Evolutionary conservation across 371 early-diverging fungal species (phyloP).

Genomic region (Ecytonucleospora hepatopenaei): DNA sequence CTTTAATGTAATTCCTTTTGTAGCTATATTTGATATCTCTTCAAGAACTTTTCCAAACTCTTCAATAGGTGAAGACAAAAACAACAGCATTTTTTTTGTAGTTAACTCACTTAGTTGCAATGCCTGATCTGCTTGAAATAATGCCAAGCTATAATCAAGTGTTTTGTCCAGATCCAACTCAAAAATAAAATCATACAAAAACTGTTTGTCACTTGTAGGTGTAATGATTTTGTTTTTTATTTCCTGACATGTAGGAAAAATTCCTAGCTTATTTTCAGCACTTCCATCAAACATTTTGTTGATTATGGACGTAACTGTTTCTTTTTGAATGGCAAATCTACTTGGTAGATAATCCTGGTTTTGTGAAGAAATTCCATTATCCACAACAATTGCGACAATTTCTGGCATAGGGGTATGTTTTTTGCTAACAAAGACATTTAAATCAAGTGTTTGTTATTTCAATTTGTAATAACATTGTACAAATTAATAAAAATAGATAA

Average conservation of each 20-base stretch:
- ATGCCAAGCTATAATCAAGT: slow-evolving; percentile 9
- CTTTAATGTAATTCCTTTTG: slow-evolving; percentile 84
- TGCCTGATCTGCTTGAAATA: slow-evolving; percentile 18
- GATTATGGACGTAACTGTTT: slow-evolving; percentile 78
- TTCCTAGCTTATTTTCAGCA: slow-evolving; percentile 83
- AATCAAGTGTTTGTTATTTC: background rate
- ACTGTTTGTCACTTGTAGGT: slow-evolving; percentile 36
- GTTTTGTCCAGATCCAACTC: slow-evolving; percentile 14
- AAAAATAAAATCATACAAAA: slow-evolving; percentile 34
- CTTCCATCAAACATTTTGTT: slow-evolving; percentile 73
- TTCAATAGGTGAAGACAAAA: slow-evolving; percentile 74
- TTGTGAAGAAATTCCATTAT: slow-evolving; percentile 48
- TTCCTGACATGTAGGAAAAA: slow-evolving; percentile 71
- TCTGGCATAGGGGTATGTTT: slow-evolving; percentile 34
- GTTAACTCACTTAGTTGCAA: slow-evolving; percentile 73
- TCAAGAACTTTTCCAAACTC: slow-evolving; percentile 65
- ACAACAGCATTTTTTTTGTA: slow-evolving; percentile 75
- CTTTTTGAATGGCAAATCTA: slow-evolving; percentile 78
- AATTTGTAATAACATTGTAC: background rate
- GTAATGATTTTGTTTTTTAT: slow-evolving; percentile 40
- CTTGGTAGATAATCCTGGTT: slow-evolving; percentile 91
- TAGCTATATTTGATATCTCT: slow-evolving; percentile 77
- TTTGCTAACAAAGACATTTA: background rate
- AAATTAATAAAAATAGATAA: background rate
- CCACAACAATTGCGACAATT: slow-evolving; percentile 40